These are phyloP conservation scores for Corylus avellana DNA, from an alignment of 306 rosid species.

Conservation along the genomic window DNA sequence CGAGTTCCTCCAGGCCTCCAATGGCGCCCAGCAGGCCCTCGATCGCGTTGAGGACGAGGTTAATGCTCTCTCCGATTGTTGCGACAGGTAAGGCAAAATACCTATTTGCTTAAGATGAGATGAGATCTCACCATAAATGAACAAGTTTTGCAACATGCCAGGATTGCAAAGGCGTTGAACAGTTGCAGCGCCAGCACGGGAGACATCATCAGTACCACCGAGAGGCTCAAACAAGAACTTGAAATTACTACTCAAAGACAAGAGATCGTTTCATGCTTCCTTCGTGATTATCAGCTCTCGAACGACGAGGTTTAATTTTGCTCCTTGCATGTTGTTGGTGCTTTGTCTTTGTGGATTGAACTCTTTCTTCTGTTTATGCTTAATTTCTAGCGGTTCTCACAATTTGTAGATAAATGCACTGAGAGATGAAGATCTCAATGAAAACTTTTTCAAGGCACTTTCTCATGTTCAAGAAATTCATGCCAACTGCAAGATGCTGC, in stretches of 20 bases:
- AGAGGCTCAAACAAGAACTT: conserved; percentile 88
- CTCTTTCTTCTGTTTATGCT: conserved; percentile 19
- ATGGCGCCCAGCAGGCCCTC: conserved; percentile 67
- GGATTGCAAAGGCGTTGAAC: conserved; percentile 70
- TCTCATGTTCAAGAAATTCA: conserved; percentile 96
- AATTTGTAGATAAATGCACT: conserved; percentile 67
- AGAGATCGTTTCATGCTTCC: conserved; percentile 83
- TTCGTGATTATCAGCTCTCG: conserved; percentile 93
- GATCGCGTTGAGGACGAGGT: conserved; percentile 90
- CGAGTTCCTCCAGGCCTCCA: conserved; percentile 75
- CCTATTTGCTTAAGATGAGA: not conserved
- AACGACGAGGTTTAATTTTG: conserved; percentile 61
- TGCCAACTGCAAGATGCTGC: conserved; percentile 84
- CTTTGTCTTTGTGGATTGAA: conserved; percentile 12
- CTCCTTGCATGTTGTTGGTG: conserved; percentile 15
- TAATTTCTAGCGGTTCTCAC: conserved; percentile 23
- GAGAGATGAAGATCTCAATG: conserved; percentile 83
- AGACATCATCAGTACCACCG: conserved; percentile 87
- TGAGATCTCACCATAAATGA: conserved; percentile 10
- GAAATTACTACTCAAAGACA: conserved; percentile 75
- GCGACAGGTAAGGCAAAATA: conserved; percentile 60
- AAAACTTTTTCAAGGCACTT: conserved; percentile 84
- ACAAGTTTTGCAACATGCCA: conserved; percentile 25
- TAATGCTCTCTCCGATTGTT: conserved; percentile 64
- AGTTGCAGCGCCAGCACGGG: conserved; percentile 81